A percentile compares a stretch with the other conserved stretches of the same genome.
phyloP scores from a whole-genome alignment of 1,284 basidiomycete genomes.

The Rhodotorula sp. region DNA sequence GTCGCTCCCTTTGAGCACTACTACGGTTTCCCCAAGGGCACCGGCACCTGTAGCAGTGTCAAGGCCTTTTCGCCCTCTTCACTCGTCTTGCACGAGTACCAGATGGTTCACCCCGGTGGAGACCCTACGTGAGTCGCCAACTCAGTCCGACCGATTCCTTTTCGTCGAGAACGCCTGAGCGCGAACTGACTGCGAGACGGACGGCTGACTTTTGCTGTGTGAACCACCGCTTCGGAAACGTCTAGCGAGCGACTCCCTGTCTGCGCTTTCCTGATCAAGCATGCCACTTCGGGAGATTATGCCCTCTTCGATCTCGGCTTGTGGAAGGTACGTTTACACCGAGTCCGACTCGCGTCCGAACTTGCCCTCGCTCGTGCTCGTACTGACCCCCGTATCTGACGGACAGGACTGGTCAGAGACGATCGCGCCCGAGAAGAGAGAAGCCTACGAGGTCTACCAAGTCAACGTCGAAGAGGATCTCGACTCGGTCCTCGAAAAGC shows the following conservation, averaged over 20 bases:
- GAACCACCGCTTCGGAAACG: not conserved
- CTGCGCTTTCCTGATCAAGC: constrained; percentile 13
- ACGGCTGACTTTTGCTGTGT: too few species aligned
- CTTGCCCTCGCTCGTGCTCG: not conserved
- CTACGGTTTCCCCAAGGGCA: constrained; percentile 8
- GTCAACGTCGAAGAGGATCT: constrained; percentile 10
- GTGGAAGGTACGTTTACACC: not conserved
- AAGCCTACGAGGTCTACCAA: constrained; percentile 4
- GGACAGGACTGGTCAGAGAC: constrained; percentile 6
- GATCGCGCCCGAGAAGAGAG: not conserved
- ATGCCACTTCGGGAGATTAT: constrained; percentile 6
- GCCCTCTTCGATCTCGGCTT: constrained; percentile 25
- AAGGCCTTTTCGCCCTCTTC: constrained; percentile 13
- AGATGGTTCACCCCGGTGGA: constrained; percentile 2
- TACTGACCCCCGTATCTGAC: not conserved
- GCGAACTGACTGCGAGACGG: too few species aligned
- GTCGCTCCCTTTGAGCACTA: constrained; percentile 4
- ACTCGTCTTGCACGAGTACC: constrained; percentile 1
- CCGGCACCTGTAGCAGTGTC: constrained; percentile 6
- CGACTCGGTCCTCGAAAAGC: constrained; percentile 5
- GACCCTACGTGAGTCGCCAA: not conserved
- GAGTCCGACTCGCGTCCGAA: not conserved
- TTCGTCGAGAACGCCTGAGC: too few species aligned
- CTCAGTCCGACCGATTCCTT: too few species aligned
- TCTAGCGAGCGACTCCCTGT: constrained; percentile 13